Conservation (phyloP, 805 yeast genomes). For the Candida succiphila region DNA sequence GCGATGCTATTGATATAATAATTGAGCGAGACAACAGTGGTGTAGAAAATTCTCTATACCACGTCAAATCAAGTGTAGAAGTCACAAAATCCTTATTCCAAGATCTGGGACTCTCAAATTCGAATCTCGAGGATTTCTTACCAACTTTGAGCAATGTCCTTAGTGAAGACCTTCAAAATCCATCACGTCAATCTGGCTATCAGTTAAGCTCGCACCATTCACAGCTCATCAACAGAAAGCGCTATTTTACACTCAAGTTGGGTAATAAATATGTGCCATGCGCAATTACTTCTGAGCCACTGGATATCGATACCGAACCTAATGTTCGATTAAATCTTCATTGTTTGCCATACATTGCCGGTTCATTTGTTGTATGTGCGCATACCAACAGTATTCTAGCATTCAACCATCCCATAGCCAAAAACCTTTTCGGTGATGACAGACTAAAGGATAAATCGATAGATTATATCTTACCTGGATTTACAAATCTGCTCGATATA, state of each 20-base stretch:
- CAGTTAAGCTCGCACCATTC: slow-evolving; percentile 25
- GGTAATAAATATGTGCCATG: slow-evolving; percentile 51
- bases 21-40: slow-evolving; percentile 27
- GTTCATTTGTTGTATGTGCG: slow-evolving; percentile 63
- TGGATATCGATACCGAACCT: slow-evolving; percentile 32
- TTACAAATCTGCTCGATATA: slow-evolving; percentile 32
- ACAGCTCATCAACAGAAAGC: slow-evolving; percentile 37
- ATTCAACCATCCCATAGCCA: slow-evolving; percentile 69
- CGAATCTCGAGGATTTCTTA: slow-evolving; percentile 7
- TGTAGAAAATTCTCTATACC: slow-evolving; percentile 9
- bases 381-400: slow-evolving; percentile 44
- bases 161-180: neutral
- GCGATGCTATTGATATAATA: slow-evolving; percentile 52
- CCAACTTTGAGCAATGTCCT: slow-evolving; percentile 15
- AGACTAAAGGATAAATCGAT: slow-evolving; percentile 40
- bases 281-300: slow-evolving; percentile 56
- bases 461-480: slow-evolving; percentile 53
- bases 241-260: slow-evolving; percentile 52
- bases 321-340: slow-evolving; percentile 53
- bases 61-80: slow-evolving; percentile 14
- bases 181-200: neutral
- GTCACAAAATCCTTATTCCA: slow-evolving; percentile 13
- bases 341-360: slow-evolving; percentile 79
- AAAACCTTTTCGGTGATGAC: slow-evolving; percentile 65
- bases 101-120: slow-evolving; percentile 9